Base-by-base conservation (phyloP, 371 early-diverging fungal species). In the Rhizomucor pusillus region DNA sequence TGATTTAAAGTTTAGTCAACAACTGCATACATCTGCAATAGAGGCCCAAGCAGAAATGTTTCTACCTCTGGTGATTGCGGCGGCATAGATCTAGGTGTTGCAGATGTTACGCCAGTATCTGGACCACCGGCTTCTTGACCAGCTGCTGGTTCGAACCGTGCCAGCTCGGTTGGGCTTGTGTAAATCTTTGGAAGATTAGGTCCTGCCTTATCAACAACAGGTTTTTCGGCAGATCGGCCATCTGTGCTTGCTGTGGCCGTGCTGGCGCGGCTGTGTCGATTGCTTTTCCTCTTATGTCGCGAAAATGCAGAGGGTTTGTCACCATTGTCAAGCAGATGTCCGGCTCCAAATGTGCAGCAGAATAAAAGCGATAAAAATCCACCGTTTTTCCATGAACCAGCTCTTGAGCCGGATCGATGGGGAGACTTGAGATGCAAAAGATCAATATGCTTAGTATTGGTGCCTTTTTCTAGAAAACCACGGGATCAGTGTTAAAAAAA, bases 331-430 rank as follows among this genome's bases (percentile, higher is more conserved):
- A 52, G 40, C 18, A 59, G 18, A 12, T 52, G 39, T 11, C 53
- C 53, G 10, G 61, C 61, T 7, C 62, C 62, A 19, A 46, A 50
- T 14, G 64, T 49, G 37, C 64, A 64, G 43, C 64, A 64, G 9
- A 64, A 40, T 35, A 64, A 37, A 14, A 64, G 34, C 9, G 64
- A 64, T 37, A 64, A 34, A 44, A 64, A 64, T 16, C 64, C 56
- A 35, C 47, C 37, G 14, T 54, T 41, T 45, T 57, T 57, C 35
- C 43, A 45, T 18, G 54, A 54, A 16, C 45, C 43, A 12, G 54
- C 44, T 19, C 54, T 49, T 10, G 54, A 47, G 35, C 50, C 39
- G 16, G 52, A 25, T 12, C 39, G 47, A 25, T 34, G 52, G 23
- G 52, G 52, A n/a, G 52, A 52, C 16, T 40, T 52, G 36, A 52